Conservation (phyloP, 1,284 basidiomycete genomes). For the Naganishia cerealis region DNA sequence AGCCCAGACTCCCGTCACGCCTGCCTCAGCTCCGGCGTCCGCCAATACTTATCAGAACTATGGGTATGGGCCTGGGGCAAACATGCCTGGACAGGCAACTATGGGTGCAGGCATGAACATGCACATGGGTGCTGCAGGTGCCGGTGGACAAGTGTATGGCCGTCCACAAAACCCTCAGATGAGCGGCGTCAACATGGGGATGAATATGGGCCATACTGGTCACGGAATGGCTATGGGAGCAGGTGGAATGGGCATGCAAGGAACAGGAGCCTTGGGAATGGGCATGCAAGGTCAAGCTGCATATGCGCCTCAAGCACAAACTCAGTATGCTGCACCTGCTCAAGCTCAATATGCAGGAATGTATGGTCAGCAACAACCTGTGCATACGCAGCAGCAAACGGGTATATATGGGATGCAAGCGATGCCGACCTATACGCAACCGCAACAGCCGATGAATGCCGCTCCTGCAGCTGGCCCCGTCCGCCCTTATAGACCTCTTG, state of each 20-base stretch:
- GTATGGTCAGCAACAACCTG: constrained; percentile 31
- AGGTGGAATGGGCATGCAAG: constrained; percentile 14
- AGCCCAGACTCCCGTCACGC: constrained; percentile 23
- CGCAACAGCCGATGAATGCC: constrained; percentile 18
- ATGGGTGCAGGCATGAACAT: constrained; percentile 35
- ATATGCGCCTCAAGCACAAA: constrained; percentile 1
- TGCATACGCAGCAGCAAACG: constrained; percentile 33
- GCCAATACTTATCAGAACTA: constrained; percentile 32
- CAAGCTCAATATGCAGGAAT: constrained; percentile 28
- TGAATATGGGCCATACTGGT: constrained; percentile 14
- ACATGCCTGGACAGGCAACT: constrained; percentile 23
- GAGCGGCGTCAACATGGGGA: constrained; percentile 7
- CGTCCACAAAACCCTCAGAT: constrained; percentile 17
- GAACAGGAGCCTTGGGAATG: neutral
- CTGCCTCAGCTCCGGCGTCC: constrained; percentile 15
- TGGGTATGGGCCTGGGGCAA: constrained; percentile 49
- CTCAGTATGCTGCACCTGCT: constrained; percentile 12
- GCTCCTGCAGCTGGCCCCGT: constrained; percentile 7
- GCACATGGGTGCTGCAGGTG: constrained; percentile 19
- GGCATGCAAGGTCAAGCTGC: constrained; percentile 16
- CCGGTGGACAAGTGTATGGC: constrained; percentile 9
- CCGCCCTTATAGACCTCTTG: constrained; percentile 11
- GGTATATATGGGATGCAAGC: constrained; percentile 29
- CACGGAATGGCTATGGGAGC: constrained; percentile 7
- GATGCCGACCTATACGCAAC: constrained; percentile 31